A percentile compares a stretch with the other conserved stretches of the same genome.
Conservation (phyloP, 768 basidiomycete species). For the Exidia glandulosa region DNA sequence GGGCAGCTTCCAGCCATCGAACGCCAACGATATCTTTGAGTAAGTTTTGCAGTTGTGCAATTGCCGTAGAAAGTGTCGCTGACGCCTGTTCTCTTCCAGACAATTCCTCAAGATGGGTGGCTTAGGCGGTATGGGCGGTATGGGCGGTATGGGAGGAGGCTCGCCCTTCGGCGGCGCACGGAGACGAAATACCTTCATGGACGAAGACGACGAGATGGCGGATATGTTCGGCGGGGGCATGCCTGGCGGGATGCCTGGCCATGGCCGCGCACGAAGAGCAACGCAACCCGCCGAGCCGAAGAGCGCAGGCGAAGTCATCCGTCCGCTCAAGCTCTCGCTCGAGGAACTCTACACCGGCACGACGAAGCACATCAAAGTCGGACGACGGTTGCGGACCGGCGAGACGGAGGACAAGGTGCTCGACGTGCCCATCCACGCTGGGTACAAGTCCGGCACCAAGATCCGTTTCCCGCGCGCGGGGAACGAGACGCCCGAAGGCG, state of each 20-base stretch:
- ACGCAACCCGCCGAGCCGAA: conserved; percentile 25
- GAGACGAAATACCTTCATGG: conserved; percentile 10
- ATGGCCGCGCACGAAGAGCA: conserved; percentile 20
- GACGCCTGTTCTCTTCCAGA: background rate
- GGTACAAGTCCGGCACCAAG: conserved; percentile 96
- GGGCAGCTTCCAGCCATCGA: conserved; percentile 59
- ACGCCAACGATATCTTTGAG: conserved; percentile 87
- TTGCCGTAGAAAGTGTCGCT: conserved; percentile 1
- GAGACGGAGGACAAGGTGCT: conserved; percentile 76
- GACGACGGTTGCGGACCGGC: conserved; percentile 61
- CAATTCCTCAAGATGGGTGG: conserved; percentile 16
- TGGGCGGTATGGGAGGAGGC: conserved; percentile 22
- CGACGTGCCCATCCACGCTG: conserved; percentile 70
- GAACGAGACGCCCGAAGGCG: conserved; percentile 59
- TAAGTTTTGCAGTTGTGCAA: conserved; percentile 30
- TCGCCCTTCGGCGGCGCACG: background rate
- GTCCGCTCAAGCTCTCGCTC: conserved; percentile 75
- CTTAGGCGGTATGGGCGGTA: conserved; percentile 24
- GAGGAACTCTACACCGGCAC: conserved; percentile 79
- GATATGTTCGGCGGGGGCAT: conserved; percentile 33
- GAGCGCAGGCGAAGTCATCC: conserved; percentile 41
- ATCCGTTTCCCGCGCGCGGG: conserved; percentile 81
- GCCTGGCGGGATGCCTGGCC: conserved; percentile 47
- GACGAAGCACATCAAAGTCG: conserved; percentile 81
- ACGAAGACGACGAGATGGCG: conserved; percentile 35